These are phyloP conservation scores for Pseudopyrenochaeta lycopersici DNA, from an alignment of 2,329 filamentous ascomycete species.

Conservation along the genomic window DNA sequence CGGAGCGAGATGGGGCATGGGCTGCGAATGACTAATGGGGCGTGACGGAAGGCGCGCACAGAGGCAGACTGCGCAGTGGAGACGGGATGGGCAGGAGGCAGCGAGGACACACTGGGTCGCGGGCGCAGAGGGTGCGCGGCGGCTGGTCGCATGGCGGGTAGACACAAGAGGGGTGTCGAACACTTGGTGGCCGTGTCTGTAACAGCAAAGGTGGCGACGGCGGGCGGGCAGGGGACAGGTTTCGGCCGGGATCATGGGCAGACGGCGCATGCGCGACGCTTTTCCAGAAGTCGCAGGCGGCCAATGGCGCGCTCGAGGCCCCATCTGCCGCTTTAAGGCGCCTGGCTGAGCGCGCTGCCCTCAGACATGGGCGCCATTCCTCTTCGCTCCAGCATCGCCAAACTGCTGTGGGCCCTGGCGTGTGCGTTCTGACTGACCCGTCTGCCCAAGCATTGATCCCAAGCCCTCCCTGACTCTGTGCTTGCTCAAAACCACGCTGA, in stretches of 20 bases:
- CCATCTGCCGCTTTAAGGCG: constrained; percentile 22
- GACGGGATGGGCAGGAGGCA: no score
- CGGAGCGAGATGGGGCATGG: constrained; percentile 3
- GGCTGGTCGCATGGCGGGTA: neutral
- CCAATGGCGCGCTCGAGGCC: constrained; percentile 9
- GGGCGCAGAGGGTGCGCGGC: neutral
- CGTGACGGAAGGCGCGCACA: constrained; percentile 1
- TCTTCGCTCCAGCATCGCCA: constrained; percentile 13
- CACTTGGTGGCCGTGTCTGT: neutral
- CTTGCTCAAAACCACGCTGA: constrained; percentile 50
- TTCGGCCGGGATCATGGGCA: constrained; percentile 1
- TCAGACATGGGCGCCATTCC: constrained; percentile 19
- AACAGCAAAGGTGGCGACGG: neutral
- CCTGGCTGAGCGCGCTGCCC: constrained; percentile 1
- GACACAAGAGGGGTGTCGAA: no score
- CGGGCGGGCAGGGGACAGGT: neutral
- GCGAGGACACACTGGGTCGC: neutral
- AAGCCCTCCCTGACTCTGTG: constrained; percentile 24
- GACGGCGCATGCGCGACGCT: constrained; percentile 24
- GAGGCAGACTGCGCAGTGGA: no score
- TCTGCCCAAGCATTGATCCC: constrained; percentile 27
- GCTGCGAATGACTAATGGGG: constrained; percentile 14
- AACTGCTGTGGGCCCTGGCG: constrained; percentile 22
- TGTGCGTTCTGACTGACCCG: constrained; percentile 28
- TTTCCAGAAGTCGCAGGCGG: constrained; percentile 23